Evolutionary conservation across 768 basidiomycete genomes (phyloP), one percentile per base, ranked within the genome.

Genomic region (Amanita thiersii): DNA sequence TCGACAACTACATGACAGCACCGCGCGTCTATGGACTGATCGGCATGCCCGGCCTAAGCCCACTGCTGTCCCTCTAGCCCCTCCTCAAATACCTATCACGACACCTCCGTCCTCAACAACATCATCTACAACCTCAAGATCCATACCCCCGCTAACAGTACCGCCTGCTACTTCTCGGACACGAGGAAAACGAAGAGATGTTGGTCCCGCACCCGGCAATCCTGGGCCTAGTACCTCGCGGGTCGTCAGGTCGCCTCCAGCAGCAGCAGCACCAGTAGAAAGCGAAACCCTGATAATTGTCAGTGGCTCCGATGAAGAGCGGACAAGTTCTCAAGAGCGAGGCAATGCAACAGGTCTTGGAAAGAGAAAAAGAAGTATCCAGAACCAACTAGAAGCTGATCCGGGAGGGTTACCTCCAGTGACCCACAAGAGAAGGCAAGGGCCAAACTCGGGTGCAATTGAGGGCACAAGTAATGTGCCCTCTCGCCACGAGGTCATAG

Each of bases 11-110:
- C 87, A 92, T 56, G 88, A 93, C 56, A 63, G 66, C 9, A 89
- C 75, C 1, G 90, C 90, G 3, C 73, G 77, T 25, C 71, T 81
- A 46, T 91, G 87, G 86, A 86, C 84, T 1, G 67, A 76, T 32
- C 56, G 77, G 10, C 86, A 82, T 52, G 86, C 86, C 0, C 65
- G 57, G n/a, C 75, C 64, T 5, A 61, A 64, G 24, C 56, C 68
- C 4, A 10, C 10, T 2, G 11, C 21, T 4, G 23, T 19, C 12
- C 43, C 37, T 33, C 14, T 18, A 1, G 51, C 61, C 5, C 53
- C 62, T 2, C 48, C 60, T 6, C 53, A 57, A 10, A 20, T 51
- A 47, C 23, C 52, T 45, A 19, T 53, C 39, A 32, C 59, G 8
- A 47, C 54, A 5, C 47, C 57, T 17, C 46, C 48, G n/a, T 39